These are phyloP conservation scores for Xanthoparmelia taractica DNA, from an alignment of 495 filamentous ascomycete genomes.

Conservation along the genomic window DNA sequence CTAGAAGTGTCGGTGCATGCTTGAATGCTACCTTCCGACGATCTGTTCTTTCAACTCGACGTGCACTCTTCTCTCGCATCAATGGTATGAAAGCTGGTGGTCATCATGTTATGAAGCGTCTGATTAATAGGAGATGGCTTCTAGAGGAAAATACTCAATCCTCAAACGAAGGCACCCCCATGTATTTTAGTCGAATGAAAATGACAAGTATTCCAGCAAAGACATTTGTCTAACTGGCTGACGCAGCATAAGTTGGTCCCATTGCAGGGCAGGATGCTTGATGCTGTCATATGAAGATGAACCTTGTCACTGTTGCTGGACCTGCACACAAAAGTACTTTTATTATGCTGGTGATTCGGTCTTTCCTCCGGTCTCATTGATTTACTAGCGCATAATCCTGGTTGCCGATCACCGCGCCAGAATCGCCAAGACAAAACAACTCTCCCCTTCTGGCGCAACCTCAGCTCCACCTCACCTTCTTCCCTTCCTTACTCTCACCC, in stretches of 20 bases:
- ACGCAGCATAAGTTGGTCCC: not conserved
- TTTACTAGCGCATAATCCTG: not conserved
- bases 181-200: conserved; percentile 11
- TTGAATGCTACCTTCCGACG: not conserved
- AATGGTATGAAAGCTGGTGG: conserved; percentile 4
- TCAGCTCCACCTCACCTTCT: conserved; percentile 7
- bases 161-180: not conserved
- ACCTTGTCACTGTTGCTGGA: not conserved
- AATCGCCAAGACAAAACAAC: conserved; percentile 5
- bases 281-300: not conserved
- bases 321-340: too few species aligned
- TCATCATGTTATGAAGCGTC: not conserved
- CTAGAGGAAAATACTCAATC: conserved; percentile 1
- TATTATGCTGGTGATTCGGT: not conserved
- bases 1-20: not conserved
- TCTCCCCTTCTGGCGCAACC: conserved; percentile 8
- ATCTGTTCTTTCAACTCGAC: not conserved
- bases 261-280: too few species aligned
- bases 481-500: not conserved
- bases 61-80: conserved; percentile 14
- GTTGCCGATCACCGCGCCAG: conserved; percentile 4
- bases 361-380: not conserved
- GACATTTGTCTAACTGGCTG: not conserved
- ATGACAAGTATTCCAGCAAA: not conserved
- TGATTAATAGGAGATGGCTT: conserved; percentile 9